Evolutionary conservation across 306 rosid genomes (phyloP).

Genomic region (Cajanus cajan): DNA sequence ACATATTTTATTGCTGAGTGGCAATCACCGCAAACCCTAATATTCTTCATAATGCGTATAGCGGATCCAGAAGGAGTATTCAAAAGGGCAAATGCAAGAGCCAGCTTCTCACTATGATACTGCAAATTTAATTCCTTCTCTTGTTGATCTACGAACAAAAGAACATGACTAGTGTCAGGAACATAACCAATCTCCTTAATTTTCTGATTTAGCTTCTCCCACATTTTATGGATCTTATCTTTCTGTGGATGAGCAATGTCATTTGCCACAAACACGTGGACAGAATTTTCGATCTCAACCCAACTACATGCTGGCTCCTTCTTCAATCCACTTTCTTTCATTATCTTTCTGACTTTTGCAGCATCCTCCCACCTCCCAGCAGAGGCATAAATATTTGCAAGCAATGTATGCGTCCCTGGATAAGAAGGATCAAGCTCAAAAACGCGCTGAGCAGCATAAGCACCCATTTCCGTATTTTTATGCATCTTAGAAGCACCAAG

Average conservation of each 20-base stretch:
- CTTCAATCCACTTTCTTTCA: constrained; percentile 50
- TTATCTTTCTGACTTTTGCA: constrained; percentile 44
- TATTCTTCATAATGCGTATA: constrained; percentile 55
- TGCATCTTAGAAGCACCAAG: constrained; percentile 54
- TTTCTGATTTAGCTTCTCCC: constrained; percentile 46
- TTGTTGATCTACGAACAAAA: constrained; percentile 42
- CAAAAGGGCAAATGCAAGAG: constrained; percentile 52
- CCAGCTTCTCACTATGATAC: constrained; percentile 56
- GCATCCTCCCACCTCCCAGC: constrained; percentile 51
- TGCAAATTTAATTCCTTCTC: constrained; percentile 47
- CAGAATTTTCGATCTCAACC: constrained; percentile 52
- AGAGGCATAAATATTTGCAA: constrained; percentile 50
- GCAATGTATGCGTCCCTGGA: constrained; percentile 47
- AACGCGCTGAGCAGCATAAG: constrained; percentile 45
- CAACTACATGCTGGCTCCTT: constrained; percentile 60
- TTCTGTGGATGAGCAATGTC: constrained; percentile 46
- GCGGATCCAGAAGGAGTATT: constrained; percentile 49
- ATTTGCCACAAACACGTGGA: constrained; percentile 43
- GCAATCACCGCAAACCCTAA: constrained; percentile 57
- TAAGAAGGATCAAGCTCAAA: constrained; percentile 54
- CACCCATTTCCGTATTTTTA: constrained; percentile 41
- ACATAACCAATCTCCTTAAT: constrained; percentile 53
- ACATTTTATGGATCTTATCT: constrained; percentile 38
- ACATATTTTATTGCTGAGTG: constrained; percentile 50
- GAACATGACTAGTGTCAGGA: constrained; percentile 57